These are phyloP conservation scores for Cryptococcus sp. DNA, from an alignment of 1,284 basidiomycete species.

Conservation along the genomic window DNA sequence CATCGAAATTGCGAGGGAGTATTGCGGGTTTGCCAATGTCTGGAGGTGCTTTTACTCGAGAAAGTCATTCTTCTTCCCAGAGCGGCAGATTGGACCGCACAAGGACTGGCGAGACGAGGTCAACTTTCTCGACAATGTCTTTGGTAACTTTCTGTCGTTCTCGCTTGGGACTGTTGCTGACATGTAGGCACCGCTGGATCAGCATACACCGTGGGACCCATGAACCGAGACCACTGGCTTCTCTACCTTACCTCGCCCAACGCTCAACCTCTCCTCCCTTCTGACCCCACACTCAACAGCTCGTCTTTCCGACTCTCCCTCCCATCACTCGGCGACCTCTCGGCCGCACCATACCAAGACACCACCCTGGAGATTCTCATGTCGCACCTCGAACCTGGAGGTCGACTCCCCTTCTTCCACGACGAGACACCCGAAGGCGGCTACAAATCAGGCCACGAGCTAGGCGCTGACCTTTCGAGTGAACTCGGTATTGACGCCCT, in stretches of 20 bases:
- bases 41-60: conserved; percentile 93
- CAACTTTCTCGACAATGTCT: conserved; percentile 81
- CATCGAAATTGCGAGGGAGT: conserved; percentile 75
- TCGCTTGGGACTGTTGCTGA: neutral
- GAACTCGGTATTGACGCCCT: conserved; percentile 76
- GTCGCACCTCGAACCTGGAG: conserved; percentile 77
- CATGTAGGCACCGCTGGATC: conserved; percentile 58
- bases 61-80: conserved; percentile 99
- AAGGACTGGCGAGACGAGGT: conserved; percentile 93
- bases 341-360: conserved; percentile 51
- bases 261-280: conserved; percentile 33
- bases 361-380: conserved; percentile 98
- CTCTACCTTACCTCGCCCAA: conserved; percentile 78
- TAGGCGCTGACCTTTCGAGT: conserved; percentile 64
- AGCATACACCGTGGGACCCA: conserved; percentile 95
- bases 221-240: conserved; percentile 98
- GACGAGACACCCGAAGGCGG: conserved; percentile 14
- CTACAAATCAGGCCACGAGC: conserved; percentile 49
- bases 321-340: conserved; percentile 5
- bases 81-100: conserved; percentile 89
- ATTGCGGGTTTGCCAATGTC: conserved; percentile 68
- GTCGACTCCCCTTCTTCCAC: conserved; percentile 74
- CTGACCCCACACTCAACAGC: conserved; percentile 15
- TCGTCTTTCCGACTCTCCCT: conserved; percentile 15
- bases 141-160: conserved; percentile 50